Evolutionary conservation across 345 rosid species (phyloP).

Genomic region (Erodium maritimum): DNA sequence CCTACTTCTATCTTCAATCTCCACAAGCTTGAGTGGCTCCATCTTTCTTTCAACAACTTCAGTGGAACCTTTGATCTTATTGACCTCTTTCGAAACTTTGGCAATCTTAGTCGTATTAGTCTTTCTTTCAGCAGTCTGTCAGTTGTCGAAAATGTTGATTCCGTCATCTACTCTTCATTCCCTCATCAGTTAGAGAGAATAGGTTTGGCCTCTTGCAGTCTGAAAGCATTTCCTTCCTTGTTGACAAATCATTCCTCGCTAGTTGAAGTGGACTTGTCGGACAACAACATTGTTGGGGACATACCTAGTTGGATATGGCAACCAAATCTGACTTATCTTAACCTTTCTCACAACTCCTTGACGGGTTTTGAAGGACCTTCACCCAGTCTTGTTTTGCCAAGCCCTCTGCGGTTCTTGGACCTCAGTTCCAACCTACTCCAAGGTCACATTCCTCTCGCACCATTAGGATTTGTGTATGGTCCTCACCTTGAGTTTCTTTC

Average conservation of each 20-base stretch:
- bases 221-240: constrained; percentile 2
- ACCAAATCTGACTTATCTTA: constrained; percentile 1
- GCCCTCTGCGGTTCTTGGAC: neutral
- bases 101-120: too few species aligned
- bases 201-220: constrained; percentile 6
- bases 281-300: neutral
- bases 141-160: neutral
- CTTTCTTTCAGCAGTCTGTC: neutral
- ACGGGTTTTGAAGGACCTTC: neutral
- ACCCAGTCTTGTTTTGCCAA: neutral
- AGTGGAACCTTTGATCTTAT: too few species aligned
- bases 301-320: constrained; percentile 9
- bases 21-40: neutral
- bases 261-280: neutral
- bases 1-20: constrained; percentile 12
- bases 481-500: too few species aligned
- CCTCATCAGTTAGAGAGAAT: neutral
- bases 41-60: constrained; percentile 3
- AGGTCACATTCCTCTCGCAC: neutral
- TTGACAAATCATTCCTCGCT: neutral
- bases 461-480: too few species aligned
- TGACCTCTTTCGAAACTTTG: too few species aligned
- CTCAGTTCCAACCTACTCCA: neutral
- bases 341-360: constrained; percentile 9
- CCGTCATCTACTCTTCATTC: neutral